These are phyloP conservation scores for Kurtzmaniella quercitrusa DNA, from an alignment of 1,139 yeast genomes.

Conservation along the genomic window DNA sequence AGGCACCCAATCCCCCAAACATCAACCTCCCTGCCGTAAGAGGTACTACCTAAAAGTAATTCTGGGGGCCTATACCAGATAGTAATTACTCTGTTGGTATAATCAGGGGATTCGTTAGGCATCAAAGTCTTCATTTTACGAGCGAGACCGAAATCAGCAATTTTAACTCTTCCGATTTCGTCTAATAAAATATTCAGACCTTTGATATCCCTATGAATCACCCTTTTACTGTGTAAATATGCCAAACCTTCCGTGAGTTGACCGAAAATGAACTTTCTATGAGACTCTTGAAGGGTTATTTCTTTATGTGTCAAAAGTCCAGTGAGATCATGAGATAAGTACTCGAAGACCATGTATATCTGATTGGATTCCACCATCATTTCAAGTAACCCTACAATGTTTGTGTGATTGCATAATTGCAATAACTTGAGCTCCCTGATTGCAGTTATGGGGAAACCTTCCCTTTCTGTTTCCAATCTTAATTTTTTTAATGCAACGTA, in stretches of 20 bases:
- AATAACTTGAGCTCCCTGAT: conserved; percentile 84
- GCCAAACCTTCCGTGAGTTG: conserved; percentile 79
- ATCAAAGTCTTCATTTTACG: conserved; percentile 63
- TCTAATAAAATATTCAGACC: conserved; percentile 86
- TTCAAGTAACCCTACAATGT: conserved; percentile 77
- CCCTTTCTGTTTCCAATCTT: conserved; percentile 81
- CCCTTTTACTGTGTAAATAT: conserved; percentile 73
- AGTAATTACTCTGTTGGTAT: conserved; percentile 92
- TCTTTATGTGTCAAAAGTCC: conserved; percentile 81
- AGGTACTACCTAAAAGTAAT: conserved; percentile 81
- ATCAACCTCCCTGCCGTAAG: conserved; percentile 87
- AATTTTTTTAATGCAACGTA: conserved; percentile 81
- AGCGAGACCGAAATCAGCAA: conserved; percentile 95
- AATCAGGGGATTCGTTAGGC: conserved; percentile 57
- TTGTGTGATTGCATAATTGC: conserved; percentile 81
- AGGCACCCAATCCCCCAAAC: conserved; percentile 98
- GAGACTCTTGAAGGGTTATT: conserved; percentile 56
- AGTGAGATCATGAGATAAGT: conserved; percentile 88
- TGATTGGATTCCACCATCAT: conserved; percentile 84
- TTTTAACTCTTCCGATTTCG: conserved; percentile 66
- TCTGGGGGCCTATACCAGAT: conserved; percentile 98
- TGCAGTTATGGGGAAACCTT: conserved; percentile 95
- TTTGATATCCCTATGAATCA: conserved; percentile 90
- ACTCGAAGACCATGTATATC: conserved; percentile 88
- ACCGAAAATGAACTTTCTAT: conserved; percentile 69